Base-by-base conservation (phyloP, 108 stramenopile species). In the Discostella pseudostelligera region DNA sequence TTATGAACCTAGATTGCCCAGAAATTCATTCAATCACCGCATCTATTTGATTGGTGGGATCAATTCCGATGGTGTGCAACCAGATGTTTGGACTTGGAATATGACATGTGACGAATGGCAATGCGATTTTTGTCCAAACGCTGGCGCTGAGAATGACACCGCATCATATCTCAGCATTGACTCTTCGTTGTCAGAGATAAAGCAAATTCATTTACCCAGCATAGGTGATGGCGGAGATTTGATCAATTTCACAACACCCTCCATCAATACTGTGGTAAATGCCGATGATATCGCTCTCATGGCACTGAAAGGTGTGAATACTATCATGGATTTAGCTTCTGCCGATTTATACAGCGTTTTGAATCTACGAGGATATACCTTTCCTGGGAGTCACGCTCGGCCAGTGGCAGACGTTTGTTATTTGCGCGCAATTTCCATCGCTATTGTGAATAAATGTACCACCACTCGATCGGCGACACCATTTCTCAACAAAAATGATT, bases 31-130 rank as follows among this genome's bases (percentile, higher is more conserved):
- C 56, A 53, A 40, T 8, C 72, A 81, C 46, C 67, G 65, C 22
- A 56, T 84, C 32, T 76, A 76, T 35, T 36, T 84, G 19, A 68
- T 46, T 40, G 83, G 83, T 28, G 83, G 83, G 39, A 64, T 65
- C 43, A 81, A 83, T 56, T 19, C 53, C 36, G 40, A 19, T 10
- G 10, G 25, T 39, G 35, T 76, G 9, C 57, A 70, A 51, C 60
- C 69, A 1, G 83, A 84, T 64, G 74, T 76, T 39, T 84, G 83
- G 83, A 70, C 61, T 49, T 65, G 77, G 78, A 59, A 50, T 5
- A 61, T 64, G 19, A 16, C 62, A 21, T 28, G 59, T 62, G 55
- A 55, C 0, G 57, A 26, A 5, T 78, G 76, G 76, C 39, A 32
- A 39, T 59, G 64, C 24, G 76, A 77, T 56, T 72, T 73, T 25